Conservation (phyloP, 306 rosid genomes). For the Amphicarpaea edgeworthii region DNA sequence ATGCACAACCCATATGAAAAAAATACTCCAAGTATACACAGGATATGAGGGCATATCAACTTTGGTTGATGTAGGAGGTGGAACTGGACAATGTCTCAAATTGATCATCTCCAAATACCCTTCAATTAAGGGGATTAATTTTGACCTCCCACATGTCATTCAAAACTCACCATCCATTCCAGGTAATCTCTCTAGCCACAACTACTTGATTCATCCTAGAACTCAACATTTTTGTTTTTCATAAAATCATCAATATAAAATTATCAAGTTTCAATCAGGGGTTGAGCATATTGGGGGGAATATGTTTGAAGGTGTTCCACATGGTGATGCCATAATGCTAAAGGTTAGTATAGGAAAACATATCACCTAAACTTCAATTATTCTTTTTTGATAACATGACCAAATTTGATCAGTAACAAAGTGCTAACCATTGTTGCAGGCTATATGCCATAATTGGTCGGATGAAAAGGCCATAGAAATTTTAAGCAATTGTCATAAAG, state of each 20-base stretch:
- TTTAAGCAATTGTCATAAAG: slow-evolving; percentile 35
- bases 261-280: slow-evolving; percentile 24
- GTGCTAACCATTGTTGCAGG: slow-evolving; percentile 21
- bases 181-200: slow-evolving; percentile 34
- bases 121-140: slow-evolving; percentile 51
- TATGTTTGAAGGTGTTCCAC: slow-evolving; percentile 46
- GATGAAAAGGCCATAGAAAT: slow-evolving; percentile 39
- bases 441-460: slow-evolving; percentile 36
- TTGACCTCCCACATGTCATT: slow-evolving; percentile 56
- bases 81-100: slow-evolving; percentile 44
- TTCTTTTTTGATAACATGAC: background rate
- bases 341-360: slow-evolving; percentile 37
- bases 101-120: slow-evolving; percentile 47
- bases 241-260: background rate
- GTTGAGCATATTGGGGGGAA: slow-evolving; percentile 48
- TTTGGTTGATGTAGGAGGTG: slow-evolving; percentile 58
- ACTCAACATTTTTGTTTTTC: background rate
- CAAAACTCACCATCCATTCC: slow-evolving; percentile 34
- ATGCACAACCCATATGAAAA: slow-evolving; percentile 19
- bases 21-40: slow-evolving; percentile 40
- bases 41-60: slow-evolving; percentile 50
- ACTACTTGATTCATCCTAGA: background rate
- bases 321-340: slow-evolving; percentile 49
- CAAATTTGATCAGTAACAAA: background rate
- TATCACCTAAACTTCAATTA: background rate